Evolutionary conservation across 2,329 filamentous ascomycete genomes (phyloP).

Genomic region (Trichoderma koningii): DNA sequence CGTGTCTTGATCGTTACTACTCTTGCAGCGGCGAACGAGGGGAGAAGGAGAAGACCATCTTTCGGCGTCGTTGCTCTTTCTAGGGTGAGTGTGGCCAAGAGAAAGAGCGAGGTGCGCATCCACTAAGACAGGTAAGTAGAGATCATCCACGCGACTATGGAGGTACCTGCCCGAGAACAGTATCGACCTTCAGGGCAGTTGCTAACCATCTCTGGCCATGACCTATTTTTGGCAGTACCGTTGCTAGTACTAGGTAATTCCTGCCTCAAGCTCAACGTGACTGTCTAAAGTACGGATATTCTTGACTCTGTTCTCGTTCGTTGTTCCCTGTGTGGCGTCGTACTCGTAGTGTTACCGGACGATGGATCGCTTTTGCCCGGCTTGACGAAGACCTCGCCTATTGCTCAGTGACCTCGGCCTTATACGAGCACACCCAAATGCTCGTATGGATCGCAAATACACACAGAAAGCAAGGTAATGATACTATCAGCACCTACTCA

Average conservation of each 20-base stretch:
- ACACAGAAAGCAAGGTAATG: no score
- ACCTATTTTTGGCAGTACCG: conserved; percentile 20
- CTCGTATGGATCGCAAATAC: no score
- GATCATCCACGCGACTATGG: background rate
- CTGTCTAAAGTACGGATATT: background rate
- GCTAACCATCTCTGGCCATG: background rate
- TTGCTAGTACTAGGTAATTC: no score
- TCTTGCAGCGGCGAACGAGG: background rate
- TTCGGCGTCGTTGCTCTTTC: background rate
- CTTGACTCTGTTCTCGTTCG: background rate
- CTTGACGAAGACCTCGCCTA: background rate
- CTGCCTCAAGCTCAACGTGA: background rate
- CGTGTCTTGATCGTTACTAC: background rate
- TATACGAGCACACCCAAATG: conserved; percentile 24
- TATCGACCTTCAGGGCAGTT: no score
- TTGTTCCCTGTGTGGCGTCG: background rate
- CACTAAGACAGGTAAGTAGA: no score
- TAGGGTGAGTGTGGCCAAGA: conserved; percentile 13
- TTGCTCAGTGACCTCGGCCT: background rate
- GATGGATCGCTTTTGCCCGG: conserved; percentile 16
- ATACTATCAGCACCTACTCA: background rate
- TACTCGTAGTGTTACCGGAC: background rate
- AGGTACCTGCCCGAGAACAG: background rate
- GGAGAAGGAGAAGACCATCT: background rate
- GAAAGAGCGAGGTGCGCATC: background rate